Percentiles rank a stretch among this genome's conserved stretches.
Conservation (phyloP, 257 asterid species). For the Nicotiana knightiana region DNA sequence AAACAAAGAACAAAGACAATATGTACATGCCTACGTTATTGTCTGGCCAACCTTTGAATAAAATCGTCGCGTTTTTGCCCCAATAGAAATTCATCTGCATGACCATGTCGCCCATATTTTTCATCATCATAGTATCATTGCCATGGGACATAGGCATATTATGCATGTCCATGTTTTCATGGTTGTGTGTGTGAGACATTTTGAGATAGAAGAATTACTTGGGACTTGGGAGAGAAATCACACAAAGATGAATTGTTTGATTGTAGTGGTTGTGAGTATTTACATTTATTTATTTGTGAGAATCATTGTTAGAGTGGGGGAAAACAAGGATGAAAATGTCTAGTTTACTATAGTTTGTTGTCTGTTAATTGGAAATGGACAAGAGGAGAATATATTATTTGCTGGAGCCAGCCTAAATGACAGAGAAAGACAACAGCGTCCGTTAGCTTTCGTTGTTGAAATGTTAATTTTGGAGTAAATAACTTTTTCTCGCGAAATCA, state of each 20-base stretch:
- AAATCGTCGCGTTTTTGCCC: conserved; percentile 31
- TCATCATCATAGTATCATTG: neutral
- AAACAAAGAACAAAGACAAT: conserved; percentile 42
- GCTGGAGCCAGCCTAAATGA: neutral
- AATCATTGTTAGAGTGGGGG: neutral
- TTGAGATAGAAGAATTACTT: neutral
- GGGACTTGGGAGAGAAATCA: neutral
- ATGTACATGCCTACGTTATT: conserved; percentile 47
- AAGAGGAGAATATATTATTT: neutral
- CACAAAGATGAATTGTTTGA: neutral
- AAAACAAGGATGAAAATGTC: conserved; percentile 1
- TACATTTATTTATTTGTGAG: neutral
- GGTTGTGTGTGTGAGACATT: neutral
- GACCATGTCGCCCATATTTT: conserved; percentile 10
- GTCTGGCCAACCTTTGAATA: conserved; percentile 36
- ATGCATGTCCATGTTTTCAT: conserved; percentile 14
- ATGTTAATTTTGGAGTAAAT: neutral
- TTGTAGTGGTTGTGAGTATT: neutral
- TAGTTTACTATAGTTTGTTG: neutral
- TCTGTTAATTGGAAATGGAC: neutral
- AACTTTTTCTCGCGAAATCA: too few species aligned
- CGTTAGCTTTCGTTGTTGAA: neutral
- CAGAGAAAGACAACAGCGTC: neutral
- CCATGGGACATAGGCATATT: neutral
- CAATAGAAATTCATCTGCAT: conserved; percentile 37